These are phyloP conservation scores for Phoma sp. DNA, from an alignment of 2,329 filamentous ascomycete species.

Conservation along the genomic window DNA sequence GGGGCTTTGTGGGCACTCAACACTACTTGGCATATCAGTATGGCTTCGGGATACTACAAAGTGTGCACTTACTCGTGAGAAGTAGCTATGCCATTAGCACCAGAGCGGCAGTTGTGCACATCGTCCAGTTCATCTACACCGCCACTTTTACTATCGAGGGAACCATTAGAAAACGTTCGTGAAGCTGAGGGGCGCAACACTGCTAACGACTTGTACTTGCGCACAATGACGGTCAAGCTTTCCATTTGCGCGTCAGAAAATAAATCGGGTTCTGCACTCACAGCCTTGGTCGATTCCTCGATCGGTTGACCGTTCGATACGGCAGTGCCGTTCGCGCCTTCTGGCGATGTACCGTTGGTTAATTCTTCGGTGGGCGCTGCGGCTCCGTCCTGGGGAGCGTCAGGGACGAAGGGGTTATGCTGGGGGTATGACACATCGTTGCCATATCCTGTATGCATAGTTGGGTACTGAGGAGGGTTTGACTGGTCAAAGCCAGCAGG, in stretches of 20 bases:
- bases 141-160: constrained; percentile 59
- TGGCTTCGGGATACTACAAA: no score
- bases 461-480: constrained; percentile 39
- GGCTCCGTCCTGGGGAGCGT: constrained; percentile 23
- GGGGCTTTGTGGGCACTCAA: constrained; percentile 28
- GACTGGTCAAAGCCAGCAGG: constrained; percentile 45
- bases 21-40: constrained; percentile 24
- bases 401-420: constrained; percentile 40
- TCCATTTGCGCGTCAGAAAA: constrained; percentile 63
- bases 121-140: constrained; percentile 58
- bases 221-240: constrained; percentile 62
- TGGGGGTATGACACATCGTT: constrained; percentile 35
- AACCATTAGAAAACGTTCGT: constrained; percentile 64
- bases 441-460: constrained; percentile 32
- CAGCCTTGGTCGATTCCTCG: constrained; percentile 41
- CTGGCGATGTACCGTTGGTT: constrained; percentile 29
- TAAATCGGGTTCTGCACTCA: constrained; percentile 51
- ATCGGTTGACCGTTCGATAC: constrained; percentile 36
- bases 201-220: constrained; percentile 45
- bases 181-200: constrained; percentile 40
- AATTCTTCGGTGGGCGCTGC: constrained; percentile 21
- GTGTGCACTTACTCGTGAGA: constrained; percentile 39
- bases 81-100: constrained; percentile 46
- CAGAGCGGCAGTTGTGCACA: constrained; percentile 47
- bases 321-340: constrained; percentile 31